These are phyloP conservation scores for Scheffersomyces coipomensis DNA, from an alignment of 805 yeast species.

Conservation along the genomic window DNA sequence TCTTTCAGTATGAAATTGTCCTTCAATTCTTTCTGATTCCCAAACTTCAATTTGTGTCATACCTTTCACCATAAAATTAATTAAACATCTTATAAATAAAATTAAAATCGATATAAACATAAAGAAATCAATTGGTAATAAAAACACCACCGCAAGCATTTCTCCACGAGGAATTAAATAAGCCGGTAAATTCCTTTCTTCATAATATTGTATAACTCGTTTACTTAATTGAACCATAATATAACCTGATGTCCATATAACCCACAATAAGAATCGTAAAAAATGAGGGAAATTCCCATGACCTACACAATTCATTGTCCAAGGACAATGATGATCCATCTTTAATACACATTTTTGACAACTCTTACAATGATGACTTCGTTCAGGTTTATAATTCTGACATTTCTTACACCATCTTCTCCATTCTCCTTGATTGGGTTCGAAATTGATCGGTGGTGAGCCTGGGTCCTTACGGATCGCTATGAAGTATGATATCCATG, in stretches of 20 bases:
- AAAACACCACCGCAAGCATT: conserved; percentile 51
- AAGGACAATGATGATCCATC: conserved; percentile 94
- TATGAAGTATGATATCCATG: conserved; percentile 71
- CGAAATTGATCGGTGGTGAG: conserved; percentile 50
- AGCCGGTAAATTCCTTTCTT: conserved; percentile 50
- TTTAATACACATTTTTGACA: conserved; percentile 74
- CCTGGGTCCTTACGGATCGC: conserved; percentile 76
- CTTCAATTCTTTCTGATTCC: conserved; percentile 82
- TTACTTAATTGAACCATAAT: conserved; percentile 42
- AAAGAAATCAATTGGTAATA: conserved; percentile 55
- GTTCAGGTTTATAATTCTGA: conserved; percentile 68
- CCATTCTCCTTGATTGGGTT: conserved; percentile 53
- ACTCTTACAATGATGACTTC: conserved; percentile 82
- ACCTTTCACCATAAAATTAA: conserved; percentile 57
- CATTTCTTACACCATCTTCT: conserved; percentile 74
- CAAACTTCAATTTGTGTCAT: conserved; percentile 89
- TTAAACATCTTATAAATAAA: conserved; percentile 59
- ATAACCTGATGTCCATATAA: conserved; percentile 48
- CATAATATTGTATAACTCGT: conserved; percentile 45
- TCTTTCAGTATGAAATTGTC: conserved; percentile 55
- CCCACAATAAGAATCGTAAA: conserved; percentile 70
- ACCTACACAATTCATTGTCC: conserved; percentile 93
- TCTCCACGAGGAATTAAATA: conserved; percentile 54
- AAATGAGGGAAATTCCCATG: conserved; percentile 76
- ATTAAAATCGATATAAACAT: conserved; percentile 60